phyloP scores from a whole-genome alignment of 2,329 filamentous ascomycete species.

The Epichloe uncinata region DNA sequence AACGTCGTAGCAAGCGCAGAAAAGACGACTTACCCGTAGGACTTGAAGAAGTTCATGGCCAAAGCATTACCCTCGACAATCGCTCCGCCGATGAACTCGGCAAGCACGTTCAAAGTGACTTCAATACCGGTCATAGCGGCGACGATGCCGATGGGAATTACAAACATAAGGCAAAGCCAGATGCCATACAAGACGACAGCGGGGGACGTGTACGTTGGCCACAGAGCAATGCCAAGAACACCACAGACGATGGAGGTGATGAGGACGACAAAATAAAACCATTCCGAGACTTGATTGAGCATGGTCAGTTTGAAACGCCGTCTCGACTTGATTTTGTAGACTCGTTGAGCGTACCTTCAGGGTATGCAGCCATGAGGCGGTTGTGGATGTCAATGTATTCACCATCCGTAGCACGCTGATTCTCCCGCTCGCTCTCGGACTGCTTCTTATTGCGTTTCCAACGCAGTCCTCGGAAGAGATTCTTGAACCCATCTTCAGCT shows the following conservation, averaged over 20 bases:
- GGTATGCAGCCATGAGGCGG: conserved; percentile 32
- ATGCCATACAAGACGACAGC: conserved; percentile 31
- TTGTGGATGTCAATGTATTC: conserved; percentile 27
- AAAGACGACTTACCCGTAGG: conserved; percentile 15
- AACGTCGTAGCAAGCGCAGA: not conserved
- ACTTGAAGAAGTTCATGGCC: conserved; percentile 35
- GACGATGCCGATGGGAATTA: conserved; percentile 31
- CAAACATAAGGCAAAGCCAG: conserved; percentile 26
- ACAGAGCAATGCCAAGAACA: conserved; percentile 22
- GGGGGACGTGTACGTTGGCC: conserved; percentile 28
- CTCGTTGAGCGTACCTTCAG: conserved; percentile 15
- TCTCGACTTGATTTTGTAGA: not conserved
- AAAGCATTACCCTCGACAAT: conserved; percentile 29
- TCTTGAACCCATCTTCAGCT: conserved; percentile 23
- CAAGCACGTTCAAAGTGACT: conserved; percentile 30
- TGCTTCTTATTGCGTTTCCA: conserved; percentile 13
- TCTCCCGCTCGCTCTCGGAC: not conserved
- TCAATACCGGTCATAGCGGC: conserved; percentile 28
- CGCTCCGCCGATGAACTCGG: conserved; percentile 34
- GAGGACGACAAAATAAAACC: conserved; percentile 29
- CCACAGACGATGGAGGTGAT: conserved; percentile 20
- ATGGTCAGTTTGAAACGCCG: no score
- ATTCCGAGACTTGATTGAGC: conserved; percentile 24
- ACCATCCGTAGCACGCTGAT: conserved; percentile 4
- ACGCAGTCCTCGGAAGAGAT: conserved; percentile 15